Evolutionary conservation across 75 land plant species (phyloP), one percentile per base, ranked within the genome.

Genomic region (Selaginella tamariscina): DNA sequence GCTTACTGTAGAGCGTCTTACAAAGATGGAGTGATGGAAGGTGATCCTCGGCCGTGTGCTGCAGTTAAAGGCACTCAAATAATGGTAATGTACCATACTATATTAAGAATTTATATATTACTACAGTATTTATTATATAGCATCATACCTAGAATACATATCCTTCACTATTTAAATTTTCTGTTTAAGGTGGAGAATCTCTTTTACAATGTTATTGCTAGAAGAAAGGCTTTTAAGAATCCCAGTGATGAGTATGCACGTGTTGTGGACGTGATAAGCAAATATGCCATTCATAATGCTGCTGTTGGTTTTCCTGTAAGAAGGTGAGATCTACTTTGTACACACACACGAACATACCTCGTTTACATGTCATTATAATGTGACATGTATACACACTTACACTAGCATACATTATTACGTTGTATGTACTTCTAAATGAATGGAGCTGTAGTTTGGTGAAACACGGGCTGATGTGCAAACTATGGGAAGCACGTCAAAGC

Each of bases 41-140:
- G 83, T 63, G 96, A 87, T 56, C 87, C 98, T 2, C 86, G 81
- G 64, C 81, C 98, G 56, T 94, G 98, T 79, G 98, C 98, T 72
- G 96, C 98, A 44, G 98, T 94, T 20, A 94, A 90, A 76, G 98
- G 98, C 64, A 94, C 98, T 55, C 98, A 94, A 77, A 87, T 94
- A 44, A 83, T 85, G 98, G 98, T 84, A n/a, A n/a, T n/a, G n/a
- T 44, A 64, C 30, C n/a, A 1, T 39, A 15, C 49, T 39, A 5
- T 39, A 15, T 15, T 39, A 39, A 15, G 49, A 15, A 15, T 39
- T 39, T 39, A 5, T 39, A 5, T 15, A 5, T 39, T 39, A 5
- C 15, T 39, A 5, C 49, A 5, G 5, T 39, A 5, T 39, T 39
- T 39, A 5, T 39, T 39, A 15, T n/a, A n/a, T n/a, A n/a, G n/a